Base-by-base conservation (phyloP, 176 grass and related monocot genomes). In the Oryza longistaminata region DNA sequence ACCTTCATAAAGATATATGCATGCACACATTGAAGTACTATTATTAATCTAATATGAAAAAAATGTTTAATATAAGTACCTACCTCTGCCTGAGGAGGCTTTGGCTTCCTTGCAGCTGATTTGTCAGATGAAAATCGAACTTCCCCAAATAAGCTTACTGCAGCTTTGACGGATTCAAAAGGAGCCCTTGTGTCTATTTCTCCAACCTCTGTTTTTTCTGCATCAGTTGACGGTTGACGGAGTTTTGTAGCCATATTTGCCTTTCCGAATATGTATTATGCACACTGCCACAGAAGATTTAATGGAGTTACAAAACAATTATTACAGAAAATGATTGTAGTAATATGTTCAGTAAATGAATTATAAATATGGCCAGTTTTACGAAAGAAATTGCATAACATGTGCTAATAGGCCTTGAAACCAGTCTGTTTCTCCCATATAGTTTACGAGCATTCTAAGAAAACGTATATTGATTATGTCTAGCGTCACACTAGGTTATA, bases 101-200 rank as follows among this genome's bases (percentile, higher is more conserved):
- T 98, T 27, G 83, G 82, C 74, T 93, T 95, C 89, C 87, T 92
- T 1, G 70, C 75, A 61, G 81, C 61, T 61, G 90, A 81, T 82
- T 72, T 94, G 45, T 95, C 96, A 66, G 91, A 89, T 80, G 96
- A 89, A 87, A 85, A 70, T 81, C 60, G 39, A 9, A 92, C 93
- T 85, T 98, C 93, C 70, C 96, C 96, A 87, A 98, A 98, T 66
- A 98, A 89, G 86, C 93, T 98, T 43, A 98, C 96, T 35, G 93
- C 96, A 87, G 93, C 96, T 93, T 95, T 98, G 40, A 98, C 96
- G 35, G 96, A 98, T 83, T 89, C 77, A 90, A 98, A 98, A 77
- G 96, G 96, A 87, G 96, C 96, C 27, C 96, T 92, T 68, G 96
- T 98, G 64, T 98, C 93, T 85, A 98, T 98, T 89, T 98, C 95